These are phyloP conservation scores for Actinomucor elegans DNA, from an alignment of 371 early-diverging fungal species.

Conservation along the genomic window DNA sequence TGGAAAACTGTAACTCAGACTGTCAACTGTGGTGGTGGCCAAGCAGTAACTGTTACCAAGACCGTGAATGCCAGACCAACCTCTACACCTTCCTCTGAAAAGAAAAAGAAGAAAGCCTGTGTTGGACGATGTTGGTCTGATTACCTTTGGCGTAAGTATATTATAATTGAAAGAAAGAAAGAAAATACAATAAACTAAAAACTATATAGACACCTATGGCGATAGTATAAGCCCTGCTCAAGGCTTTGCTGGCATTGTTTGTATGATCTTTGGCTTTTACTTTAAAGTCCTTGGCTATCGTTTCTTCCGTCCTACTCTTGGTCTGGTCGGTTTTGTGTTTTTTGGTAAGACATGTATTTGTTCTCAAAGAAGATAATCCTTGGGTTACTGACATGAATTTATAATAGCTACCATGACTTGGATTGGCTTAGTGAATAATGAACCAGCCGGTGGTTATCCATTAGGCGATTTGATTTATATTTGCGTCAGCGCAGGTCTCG, in stretches of 20 bases:
- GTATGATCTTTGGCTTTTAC: constrained; percentile 39
- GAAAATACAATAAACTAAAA: not conserved
- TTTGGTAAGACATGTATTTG: constrained; percentile 33
- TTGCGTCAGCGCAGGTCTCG: constrained; percentile 45
- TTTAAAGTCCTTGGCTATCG: constrained; percentile 44
- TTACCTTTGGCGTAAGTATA: constrained; percentile 41
- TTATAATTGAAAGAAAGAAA: no score
- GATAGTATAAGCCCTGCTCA: constrained; percentile 41
- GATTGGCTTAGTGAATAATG: constrained; percentile 50
- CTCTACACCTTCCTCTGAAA: not conserved
- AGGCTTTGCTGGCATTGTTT: constrained; percentile 41
- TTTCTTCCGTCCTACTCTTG: constrained; percentile 43
- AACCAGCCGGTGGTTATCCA: constrained; percentile 43
- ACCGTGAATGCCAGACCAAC: constrained; percentile 18
- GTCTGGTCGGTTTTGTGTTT: constrained; percentile 47
- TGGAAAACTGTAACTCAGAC: constrained; percentile 41
- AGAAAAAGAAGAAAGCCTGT: constrained; percentile 5
- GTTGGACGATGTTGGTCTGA: constrained; percentile 41
- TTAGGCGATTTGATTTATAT: constrained; percentile 41
- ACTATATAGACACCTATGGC: constrained; percentile 42
- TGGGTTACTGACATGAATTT: no score
- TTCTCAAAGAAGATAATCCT: not conserved
- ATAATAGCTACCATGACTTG: constrained; percentile 49
- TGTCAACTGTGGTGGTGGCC: constrained; percentile 37
- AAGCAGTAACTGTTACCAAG: constrained; percentile 37